These are phyloP conservation scores for Gossypium herbaceum DNA, from an alignment of 345 rosid species.

Conservation along the genomic window DNA sequence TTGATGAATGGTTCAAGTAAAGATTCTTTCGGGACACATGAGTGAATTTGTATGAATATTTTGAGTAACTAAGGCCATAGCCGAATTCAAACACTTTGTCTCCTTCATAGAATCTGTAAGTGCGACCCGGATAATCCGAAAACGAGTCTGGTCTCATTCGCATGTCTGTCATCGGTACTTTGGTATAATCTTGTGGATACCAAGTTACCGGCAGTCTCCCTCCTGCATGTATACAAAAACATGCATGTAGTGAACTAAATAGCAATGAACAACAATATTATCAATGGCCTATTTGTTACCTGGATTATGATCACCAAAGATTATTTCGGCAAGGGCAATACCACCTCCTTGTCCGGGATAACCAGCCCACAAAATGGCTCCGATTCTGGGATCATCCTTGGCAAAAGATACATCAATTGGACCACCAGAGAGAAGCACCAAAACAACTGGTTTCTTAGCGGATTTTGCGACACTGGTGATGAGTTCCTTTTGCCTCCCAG, in stretches of 20 bases:
- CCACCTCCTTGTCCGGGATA: slow-evolving; percentile 94
- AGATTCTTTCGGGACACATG: slow-evolving; percentile 24
- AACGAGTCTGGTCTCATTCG: slow-evolving; percentile 59
- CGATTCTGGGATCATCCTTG: slow-evolving; percentile 43
- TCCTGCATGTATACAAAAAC: slow-evolving; percentile 38
- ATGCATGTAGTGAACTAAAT: not conserved
- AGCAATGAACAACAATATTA: not conserved
- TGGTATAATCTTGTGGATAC: slow-evolving; percentile 67
- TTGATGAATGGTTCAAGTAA: slow-evolving; percentile 34
- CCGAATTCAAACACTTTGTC: slow-evolving; percentile 62
- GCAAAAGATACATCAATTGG: slow-evolving; percentile 79
- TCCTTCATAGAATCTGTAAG: slow-evolving; percentile 75
- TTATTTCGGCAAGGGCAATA: slow-evolving; percentile 68
- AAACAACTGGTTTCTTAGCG: slow-evolving; percentile 60
- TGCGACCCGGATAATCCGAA: slow-evolving; percentile 83
- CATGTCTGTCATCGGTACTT: slow-evolving; percentile 84
- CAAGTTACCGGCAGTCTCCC: slow-evolving; percentile 88
- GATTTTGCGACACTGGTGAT: slow-evolving; percentile 53
- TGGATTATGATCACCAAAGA: slow-evolving; percentile 89
- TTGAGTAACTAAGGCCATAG: slow-evolving; percentile 71
- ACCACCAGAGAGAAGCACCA: slow-evolving; percentile 81
- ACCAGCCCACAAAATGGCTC: slow-evolving; percentile 89
- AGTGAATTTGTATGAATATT: slow-evolving; percentile 48
- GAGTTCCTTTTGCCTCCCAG: slow-evolving; percentile 71
- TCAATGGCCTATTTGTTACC: slow-evolving; percentile 35